phyloP scores from a whole-genome alignment of 164 flowering plant genomes.

The Berberis vulgaris region DNA sequence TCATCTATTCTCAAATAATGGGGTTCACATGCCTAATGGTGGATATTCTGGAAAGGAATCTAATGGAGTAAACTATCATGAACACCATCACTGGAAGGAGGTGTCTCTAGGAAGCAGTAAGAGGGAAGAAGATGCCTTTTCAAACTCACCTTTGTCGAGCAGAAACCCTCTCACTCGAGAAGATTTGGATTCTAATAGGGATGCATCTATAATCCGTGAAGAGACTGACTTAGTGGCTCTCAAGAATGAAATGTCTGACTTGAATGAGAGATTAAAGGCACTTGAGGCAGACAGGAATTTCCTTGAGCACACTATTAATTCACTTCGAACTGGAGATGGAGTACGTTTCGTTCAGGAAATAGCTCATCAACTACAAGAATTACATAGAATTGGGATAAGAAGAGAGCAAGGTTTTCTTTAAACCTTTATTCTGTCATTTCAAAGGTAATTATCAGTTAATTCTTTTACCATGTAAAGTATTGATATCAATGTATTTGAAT shows the following conservation, averaged over 20 bases:
- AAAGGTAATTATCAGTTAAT: constrained; percentile 11
- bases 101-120: constrained; percentile 9
- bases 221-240: constrained; percentile 21
- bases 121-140: constrained; percentile 14
- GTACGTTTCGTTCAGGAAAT: constrained; percentile 52
- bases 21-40: constrained; percentile 19
- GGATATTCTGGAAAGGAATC: constrained; percentile 14
- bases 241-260: constrained; percentile 31
- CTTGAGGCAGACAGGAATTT: constrained; percentile 51
- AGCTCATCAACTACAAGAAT: constrained; percentile 46
- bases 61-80: constrained; percentile 6
- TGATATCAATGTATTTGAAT: too few species aligned
- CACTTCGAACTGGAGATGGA: constrained; percentile 50
- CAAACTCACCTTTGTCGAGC: constrained; percentile 7
- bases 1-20: constrained; percentile 21
- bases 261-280: constrained; percentile 40
- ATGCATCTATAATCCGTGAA: neutral
- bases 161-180: neutral
- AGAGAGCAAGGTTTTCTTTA: constrained; percentile 17
- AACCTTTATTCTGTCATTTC: constrained; percentile 9
- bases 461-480: too few species aligned
- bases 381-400: constrained; percentile 35
- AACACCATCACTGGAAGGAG: constrained; percentile 11
- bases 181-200: neutral
- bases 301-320: constrained; percentile 42